Evolutionary conservation across 1,139 yeast genomes (phyloP), one percentile per base, ranked within the genome.

Genomic region (Petasospora fabianii): DNA sequence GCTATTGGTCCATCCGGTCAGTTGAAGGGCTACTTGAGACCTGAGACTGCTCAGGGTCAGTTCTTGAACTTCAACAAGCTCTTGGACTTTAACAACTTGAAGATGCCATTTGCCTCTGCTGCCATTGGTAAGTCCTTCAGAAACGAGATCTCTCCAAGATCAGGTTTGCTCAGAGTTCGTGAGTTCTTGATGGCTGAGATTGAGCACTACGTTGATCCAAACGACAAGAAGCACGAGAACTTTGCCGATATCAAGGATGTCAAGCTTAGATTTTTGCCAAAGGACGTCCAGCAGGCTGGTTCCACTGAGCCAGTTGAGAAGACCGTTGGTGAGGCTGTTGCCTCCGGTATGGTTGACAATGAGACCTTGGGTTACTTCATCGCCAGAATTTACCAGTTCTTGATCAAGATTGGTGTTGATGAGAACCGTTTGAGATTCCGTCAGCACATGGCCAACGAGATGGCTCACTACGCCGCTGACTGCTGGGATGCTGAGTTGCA

Each of bases 41-140:
- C 99, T 43, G 99, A 94, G 71, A 94, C 99, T 47, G 99, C 99
- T 21, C 99, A 94, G 72, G 98, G 99, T 58, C 98, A 94, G 69
- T 94, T 94, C 66, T 75, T 94, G 60, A 94, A 94, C 75, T 94
- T 94, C 67, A 77, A 78, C 69, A 92, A 92, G 69, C 75, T 94
- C 59, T 78, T 88, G 58, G 98, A 94, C 58, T 85, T 82, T 73
- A 94, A 94, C 77, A 94, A 94, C 68, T 81, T 84, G 62, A 85
- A 83, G 66, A 90, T 94, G 92, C 99, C 99, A 43, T 94, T 94
- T 66, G 99, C 99, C 14, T 87, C 97, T 46, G 98, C 98, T 34
- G 85, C 97, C 30, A 87, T 94, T 60, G 99, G 99, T 60, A 94
- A 94, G 66, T 90, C 97, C 14, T 94, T 92, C 75, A 84, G 99